These are phyloP conservation scores for Dichotomocladium elegans DNA, from an alignment of 371 early-diverging fungal genomes.

Conservation along the genomic window DNA sequence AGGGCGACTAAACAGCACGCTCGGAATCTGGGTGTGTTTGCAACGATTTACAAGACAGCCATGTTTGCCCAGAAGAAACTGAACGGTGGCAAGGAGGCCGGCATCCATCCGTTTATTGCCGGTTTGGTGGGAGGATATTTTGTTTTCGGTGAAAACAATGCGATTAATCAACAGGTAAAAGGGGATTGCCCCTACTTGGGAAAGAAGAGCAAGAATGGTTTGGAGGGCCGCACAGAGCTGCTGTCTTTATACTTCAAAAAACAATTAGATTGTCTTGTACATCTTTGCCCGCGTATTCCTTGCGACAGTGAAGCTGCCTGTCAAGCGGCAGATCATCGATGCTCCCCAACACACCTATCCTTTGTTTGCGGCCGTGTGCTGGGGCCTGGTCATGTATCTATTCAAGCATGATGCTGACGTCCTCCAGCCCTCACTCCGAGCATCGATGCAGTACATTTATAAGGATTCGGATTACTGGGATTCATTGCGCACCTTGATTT, in stretches of 20 bases:
- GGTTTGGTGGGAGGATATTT: conserved; percentile 94
- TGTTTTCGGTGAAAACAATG: conserved; percentile 92
- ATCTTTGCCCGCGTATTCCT: conserved; percentile 88
- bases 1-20: conserved; percentile 90
- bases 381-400: conserved; percentile 95
- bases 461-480: conserved; percentile 81
- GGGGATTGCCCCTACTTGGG: no score
- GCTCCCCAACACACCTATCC: conserved; percentile 83
- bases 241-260: no score
- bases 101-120: conserved; percentile 82
- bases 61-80: conserved; percentile 70
- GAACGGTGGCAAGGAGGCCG: conserved; percentile 71
- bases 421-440: conserved; percentile 89
- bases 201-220: background rate
- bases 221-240: background rate
- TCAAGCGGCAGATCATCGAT: conserved; percentile 65
- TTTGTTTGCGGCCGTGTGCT: conserved; percentile 89
- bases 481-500: conserved; percentile 72
- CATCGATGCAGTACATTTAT: conserved; percentile 94
- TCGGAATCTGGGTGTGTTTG: conserved; percentile 87
- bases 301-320: conserved; percentile 81
- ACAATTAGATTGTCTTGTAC: conserved; percentile 94
- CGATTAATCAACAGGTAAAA: conserved; percentile 92
- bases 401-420: conserved; percentile 86
- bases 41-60: conserved; percentile 89